phyloP scores from a whole-genome alignment of 2,329 filamentous ascomycete species.

The Colletotrichum tanaceti region DNA sequence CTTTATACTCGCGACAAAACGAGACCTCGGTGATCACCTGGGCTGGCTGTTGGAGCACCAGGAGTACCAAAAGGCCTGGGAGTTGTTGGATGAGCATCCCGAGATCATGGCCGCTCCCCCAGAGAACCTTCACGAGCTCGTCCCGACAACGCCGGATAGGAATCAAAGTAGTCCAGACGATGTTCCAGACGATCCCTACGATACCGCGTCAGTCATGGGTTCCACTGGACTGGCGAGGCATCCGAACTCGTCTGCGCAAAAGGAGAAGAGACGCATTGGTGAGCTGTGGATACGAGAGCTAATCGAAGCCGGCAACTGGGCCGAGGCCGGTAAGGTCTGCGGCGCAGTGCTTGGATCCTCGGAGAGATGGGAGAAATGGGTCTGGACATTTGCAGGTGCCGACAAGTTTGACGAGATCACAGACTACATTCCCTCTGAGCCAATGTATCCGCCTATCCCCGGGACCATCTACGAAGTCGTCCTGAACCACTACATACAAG shows the following conservation, averaged over 20 bases:
- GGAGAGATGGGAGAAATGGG: conserved; percentile 93
- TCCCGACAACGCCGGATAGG: conserved; percentile 56
- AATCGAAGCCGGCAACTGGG: conserved; percentile 80
- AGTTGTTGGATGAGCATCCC: conserved; percentile 87
- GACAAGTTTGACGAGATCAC: conserved; percentile 92
- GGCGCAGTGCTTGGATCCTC: conserved; percentile 84
- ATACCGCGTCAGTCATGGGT: conserved; percentile 71
- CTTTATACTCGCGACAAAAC: conserved; percentile 89
- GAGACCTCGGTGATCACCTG: conserved; percentile 87
- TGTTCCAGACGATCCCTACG: conserved; percentile 82
- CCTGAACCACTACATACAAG: conserved; percentile 86
- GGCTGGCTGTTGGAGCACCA: conserved; percentile 85
- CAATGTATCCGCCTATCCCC: conserved; percentile 82
- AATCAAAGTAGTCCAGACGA: conserved; percentile 62
- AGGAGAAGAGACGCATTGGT: conserved; percentile 90
- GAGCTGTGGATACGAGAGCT: conserved; percentile 94
- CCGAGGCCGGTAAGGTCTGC: conserved; percentile 80
- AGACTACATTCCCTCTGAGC: conserved; percentile 80
- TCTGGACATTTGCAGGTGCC: conserved; percentile 88
- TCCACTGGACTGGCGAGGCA: conserved; percentile 57
- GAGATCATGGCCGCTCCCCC: conserved; percentile 67
- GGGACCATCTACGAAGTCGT: conserved; percentile 89
- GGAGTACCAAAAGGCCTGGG: conserved; percentile 88
- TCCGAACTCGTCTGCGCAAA: conserved; percentile 64
- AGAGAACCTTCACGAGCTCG: conserved; percentile 55